Percentiles rank a stretch among this genome's conserved stretches.
phyloP scores from a whole-genome alignment of 371 early-diverging fungal genomes.

The Parasitella parasitica region DNA sequence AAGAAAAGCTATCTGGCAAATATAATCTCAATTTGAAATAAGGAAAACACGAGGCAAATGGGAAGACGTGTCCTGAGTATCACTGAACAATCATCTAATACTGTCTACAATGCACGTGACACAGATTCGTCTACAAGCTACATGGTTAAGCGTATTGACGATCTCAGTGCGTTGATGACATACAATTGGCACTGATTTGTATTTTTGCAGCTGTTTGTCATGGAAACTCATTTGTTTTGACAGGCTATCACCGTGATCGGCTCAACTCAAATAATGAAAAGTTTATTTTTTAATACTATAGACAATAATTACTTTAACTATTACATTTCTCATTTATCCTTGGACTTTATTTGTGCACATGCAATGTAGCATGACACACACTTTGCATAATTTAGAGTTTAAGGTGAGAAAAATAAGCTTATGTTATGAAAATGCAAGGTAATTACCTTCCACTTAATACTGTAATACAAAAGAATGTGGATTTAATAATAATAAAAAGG shows the following conservation, averaged over 20 bases:
- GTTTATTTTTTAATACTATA: too few relatives aligned
- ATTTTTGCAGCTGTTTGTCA: not conserved
- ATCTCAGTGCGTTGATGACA: not conserved
- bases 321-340: not conserved
- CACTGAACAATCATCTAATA: not conserved
- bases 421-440: not conserved
- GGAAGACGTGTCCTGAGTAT: not conserved
- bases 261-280: not conserved
- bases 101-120: not conserved
- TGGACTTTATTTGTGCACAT: not conserved
- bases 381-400: not conserved
- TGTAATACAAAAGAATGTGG: constrained; percentile 1
- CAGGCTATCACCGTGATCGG: not conserved
- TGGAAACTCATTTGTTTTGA: not conserved
- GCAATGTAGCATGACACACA: not conserved
- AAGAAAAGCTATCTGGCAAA: not conserved
- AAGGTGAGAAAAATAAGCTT: not conserved
- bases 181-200: too few relatives aligned
- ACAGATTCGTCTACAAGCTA: not conserved
- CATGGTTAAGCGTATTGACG: not conserved
- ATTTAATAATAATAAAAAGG: constrained; percentile 1
- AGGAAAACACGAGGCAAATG: constrained; percentile 3
- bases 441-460: not conserved
- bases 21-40: not conserved
- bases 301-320: too few relatives aligned